Percentiles rank a stretch among this genome's conserved stretches.
phyloP scores from a whole-genome alignment of 129 eudicot species.

The Logfia minima region DNA sequence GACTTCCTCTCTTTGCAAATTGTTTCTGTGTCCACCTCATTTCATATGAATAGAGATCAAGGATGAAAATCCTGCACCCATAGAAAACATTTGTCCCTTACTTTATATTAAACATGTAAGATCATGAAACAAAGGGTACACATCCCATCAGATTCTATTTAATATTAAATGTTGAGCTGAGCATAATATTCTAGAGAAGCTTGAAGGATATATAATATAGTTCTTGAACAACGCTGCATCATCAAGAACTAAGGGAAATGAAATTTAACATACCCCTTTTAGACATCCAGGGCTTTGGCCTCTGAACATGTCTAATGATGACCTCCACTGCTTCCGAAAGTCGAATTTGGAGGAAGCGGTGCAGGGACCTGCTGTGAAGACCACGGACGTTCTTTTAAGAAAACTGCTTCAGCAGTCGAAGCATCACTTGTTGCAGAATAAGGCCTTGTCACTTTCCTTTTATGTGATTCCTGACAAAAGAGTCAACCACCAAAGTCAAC shows the following conservation, averaged over 20 bases:
- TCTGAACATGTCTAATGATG: slow-evolving; percentile 13
- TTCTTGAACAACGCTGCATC: neutral
- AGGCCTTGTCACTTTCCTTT: slow-evolving; percentile 76
- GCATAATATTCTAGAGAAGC: neutral
- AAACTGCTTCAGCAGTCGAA: slow-evolving; percentile 44
- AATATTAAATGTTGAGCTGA: neutral
- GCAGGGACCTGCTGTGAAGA: slow-evolving; percentile 71
- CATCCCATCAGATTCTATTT: neutral
- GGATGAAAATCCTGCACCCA: neutral
- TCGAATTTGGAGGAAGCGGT: slow-evolving; percentile 54
- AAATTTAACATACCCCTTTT: slow-evolving; percentile 13
- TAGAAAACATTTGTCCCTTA: neutral
- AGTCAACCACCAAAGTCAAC: slow-evolving; percentile 10
- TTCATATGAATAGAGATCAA: neutral
- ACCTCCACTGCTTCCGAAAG: slow-evolving; percentile 65
- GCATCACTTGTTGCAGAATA: slow-evolving; percentile 61
- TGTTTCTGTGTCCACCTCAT: slow-evolving; percentile 11
- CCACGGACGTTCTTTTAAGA: slow-evolving; percentile 42
- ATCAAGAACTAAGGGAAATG: neutral
- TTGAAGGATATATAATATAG: neutral
- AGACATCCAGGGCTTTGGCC: slow-evolving; percentile 4
- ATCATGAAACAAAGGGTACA: neutral
- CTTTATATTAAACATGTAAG: neutral
- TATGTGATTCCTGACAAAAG: slow-evolving; percentile 49
- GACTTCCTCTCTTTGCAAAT: neutral